These are phyloP conservation scores for Vanrija sp. DNA, from an alignment of 1,284 basidiomycete genomes.

Conservation along the genomic window DNA sequence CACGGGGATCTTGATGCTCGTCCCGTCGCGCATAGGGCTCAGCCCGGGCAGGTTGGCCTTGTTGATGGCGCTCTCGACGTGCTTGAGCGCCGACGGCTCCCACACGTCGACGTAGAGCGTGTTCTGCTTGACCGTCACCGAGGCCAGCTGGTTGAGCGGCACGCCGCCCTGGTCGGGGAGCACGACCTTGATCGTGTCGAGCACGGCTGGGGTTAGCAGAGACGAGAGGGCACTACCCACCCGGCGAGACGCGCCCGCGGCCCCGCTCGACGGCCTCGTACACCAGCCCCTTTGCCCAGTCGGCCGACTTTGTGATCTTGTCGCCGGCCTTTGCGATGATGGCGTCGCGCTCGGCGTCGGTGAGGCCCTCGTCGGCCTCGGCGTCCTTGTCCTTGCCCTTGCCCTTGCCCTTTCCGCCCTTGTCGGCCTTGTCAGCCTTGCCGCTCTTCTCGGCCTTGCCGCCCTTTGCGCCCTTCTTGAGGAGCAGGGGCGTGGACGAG, in stretches of 20 bases:
- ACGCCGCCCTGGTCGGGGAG: conserved; percentile 29
- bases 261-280: conserved; percentile 47
- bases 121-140: conserved; percentile 37
- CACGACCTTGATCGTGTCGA: conserved; percentile 42
- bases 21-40: conserved; percentile 35
- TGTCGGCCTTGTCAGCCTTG: conserved; percentile 11
- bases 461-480: conserved; percentile 29
- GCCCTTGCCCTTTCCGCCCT: conserved; percentile 12
- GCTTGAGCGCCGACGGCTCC: conserved; percentile 39
- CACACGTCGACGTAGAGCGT: conserved; percentile 43
- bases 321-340: conserved; percentile 3
- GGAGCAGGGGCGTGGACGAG: conserved; percentile 14
- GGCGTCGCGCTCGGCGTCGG: conserved; percentile 2
- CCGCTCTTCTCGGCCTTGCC: conserved; percentile 14
- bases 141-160: conserved; percentile 40
- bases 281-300: conserved; percentile 38
- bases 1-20: conserved; percentile 38
- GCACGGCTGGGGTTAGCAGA: conserved; percentile 27
- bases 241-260: conserved; percentile 41
- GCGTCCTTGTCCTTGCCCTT: conserved; percentile 16
- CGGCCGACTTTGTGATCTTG: conserved; percentile 34
- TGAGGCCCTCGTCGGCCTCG: conserved; percentile 14
- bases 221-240: conserved; percentile 22
- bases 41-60: conserved; percentile 47
- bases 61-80: conserved; percentile 44